These are phyloP conservation scores for Arthroderma uncinatum DNA, from an alignment of 2,329 filamentous ascomycete genomes.

Conservation along the genomic window DNA sequence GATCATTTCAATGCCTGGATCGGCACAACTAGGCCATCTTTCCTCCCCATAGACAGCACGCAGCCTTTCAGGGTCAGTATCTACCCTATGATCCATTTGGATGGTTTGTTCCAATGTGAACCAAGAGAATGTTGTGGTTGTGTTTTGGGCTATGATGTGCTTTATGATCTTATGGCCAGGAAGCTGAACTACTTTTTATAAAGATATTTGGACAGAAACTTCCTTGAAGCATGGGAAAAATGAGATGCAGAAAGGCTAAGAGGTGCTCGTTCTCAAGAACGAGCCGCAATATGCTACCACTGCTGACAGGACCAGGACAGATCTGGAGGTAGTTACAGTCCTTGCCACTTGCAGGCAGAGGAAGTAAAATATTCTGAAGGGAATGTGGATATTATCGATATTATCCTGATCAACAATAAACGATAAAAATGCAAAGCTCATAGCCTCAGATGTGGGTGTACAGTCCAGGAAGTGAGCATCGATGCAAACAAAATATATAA, in stretches of 20 bases:
- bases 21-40: background rate
- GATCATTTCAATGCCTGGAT: background rate
- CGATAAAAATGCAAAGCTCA: background rate
- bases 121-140: background rate
- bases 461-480: background rate
- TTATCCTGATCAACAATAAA: background rate
- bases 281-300: no score
- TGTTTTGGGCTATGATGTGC: background rate
- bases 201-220: no score
- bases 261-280: no score
- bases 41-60: background rate
- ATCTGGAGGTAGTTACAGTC: no score
- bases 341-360: no score
- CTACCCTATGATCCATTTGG: background rate
- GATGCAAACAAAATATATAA: background rate
- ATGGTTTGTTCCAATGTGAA: background rate
- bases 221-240: no score
- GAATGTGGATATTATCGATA: background rate
- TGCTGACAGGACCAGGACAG: no score
- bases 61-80: background rate
- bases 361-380: background rate
- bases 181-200: no score
- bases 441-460: background rate
- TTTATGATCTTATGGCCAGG: background rate
- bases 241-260: no score